Evolutionary conservation across 495 filamentous ascomycete genomes (phyloP), one percentile per base, ranked within the genome.

Genomic region (Neurospora sp.): DNA sequence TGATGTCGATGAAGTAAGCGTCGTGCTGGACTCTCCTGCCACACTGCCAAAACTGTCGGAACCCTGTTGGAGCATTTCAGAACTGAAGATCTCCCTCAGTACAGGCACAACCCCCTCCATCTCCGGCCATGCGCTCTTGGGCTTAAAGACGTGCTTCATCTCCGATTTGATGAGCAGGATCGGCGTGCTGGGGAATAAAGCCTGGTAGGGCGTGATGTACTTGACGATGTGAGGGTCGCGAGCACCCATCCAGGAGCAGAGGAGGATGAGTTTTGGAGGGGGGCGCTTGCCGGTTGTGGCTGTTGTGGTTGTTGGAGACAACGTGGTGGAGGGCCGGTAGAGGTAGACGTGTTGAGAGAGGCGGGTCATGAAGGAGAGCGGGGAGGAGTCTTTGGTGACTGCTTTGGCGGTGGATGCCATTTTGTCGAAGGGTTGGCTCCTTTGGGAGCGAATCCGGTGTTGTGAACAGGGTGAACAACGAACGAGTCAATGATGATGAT

Each of bases 171-270:
- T 35, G 4, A 87, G 78, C 27, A 87, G 73, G 69, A 87, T 84
- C 2, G 73, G 76, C 0, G 81, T 70, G 5, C 78, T 72, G 3
- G 85, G 84, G 75, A 79, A 87, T 3, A 83, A 73, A 4, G 74
- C 72, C 22, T 78, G 83, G 77, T 87, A 82, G 39, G 76, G 79
- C 3, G 74, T 59, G 69, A 85, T 76, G 78, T 86, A 85, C 70
- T 85, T 87, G 61, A 79, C 77, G 72, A 86, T 83, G 78, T 85
- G 84, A 3, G 75, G 73, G 59, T 84, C 79, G 66, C 73, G 82
- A 9, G 85, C 85, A 27, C 80, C 83, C 82, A 85, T 84, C 84
- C 84, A 85, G 16, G 81, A 75, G 12, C 78, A 77, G 59, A 85
- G 73, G 53, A 87, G 14, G 40, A 87, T 77, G n/a, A 87, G 79